phyloP scores from a whole-genome alignment of 179 eudicot genomes.

The Beta macrorhiza region DNA sequence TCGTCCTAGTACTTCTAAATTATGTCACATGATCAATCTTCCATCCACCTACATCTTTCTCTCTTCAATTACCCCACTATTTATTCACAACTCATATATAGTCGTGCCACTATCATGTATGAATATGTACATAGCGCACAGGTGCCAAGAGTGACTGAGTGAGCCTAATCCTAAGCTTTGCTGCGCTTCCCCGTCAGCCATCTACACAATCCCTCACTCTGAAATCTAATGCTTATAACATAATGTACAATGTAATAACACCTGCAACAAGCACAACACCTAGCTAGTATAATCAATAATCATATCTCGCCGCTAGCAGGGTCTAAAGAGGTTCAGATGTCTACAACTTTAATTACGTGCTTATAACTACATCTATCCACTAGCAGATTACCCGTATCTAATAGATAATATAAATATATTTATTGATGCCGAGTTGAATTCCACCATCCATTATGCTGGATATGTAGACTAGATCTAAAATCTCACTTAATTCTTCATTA shows the following conservation, averaged over 20 bases:
- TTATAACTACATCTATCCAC: no score
- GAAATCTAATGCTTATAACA: slow-evolving; percentile 9
- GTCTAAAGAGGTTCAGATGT: slow-evolving; percentile 1
- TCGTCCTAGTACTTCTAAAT: not conserved
- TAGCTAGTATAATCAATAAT: not conserved
- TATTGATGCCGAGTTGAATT: no score
- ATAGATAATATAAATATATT: no score
- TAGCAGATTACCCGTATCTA: no score
- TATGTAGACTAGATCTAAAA: no score
- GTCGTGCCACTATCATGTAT: not conserved
- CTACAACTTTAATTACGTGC: not conserved
- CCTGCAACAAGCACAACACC: not conserved
- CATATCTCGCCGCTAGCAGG: not conserved
- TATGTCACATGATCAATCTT: not conserved
- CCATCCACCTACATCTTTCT: not conserved
- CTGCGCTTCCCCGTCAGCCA: no score
- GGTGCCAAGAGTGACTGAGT: slow-evolving; percentile 4
- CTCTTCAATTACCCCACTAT: slow-evolving; percentile 1
- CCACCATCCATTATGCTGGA: no score
- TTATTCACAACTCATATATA: slow-evolving; percentile 3
- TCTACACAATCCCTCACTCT: not conserved
- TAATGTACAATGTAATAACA: not conserved
- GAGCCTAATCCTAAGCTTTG: slow-evolving; percentile 7
- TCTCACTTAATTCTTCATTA: no score
- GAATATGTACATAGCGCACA: not conserved